Evolutionary conservation across 306 rosid species (phyloP), one percentile per base, ranked within the genome.

Genomic region (Delonix regia): DNA sequence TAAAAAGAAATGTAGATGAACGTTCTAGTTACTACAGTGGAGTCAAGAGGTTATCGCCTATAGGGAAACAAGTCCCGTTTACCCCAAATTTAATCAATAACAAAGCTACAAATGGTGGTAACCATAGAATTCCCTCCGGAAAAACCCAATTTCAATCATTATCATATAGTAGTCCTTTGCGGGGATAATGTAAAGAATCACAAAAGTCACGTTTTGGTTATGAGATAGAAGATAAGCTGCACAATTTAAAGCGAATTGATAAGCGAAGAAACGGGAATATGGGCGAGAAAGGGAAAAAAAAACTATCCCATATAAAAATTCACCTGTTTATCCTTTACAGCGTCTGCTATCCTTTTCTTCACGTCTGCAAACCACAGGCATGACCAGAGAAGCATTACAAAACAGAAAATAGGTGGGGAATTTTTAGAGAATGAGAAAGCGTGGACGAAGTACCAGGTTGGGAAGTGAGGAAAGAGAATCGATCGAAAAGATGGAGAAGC

Each of bases 311-410:
- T 1, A 34, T n/a, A 41, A 24, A 70, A 68, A 72, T 15, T 75
- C n/a, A 92, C 97, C 90, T 90, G 98, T 14, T 88, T 84, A 71
- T 92, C 96, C 55, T 71, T 76, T 34, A 90, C 90, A 44, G 92
- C 97, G 0, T 89, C 94, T 13, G 90, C 83, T 66, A 94, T 87
- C 85, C 94, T 89, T 73, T 84, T 86, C 97, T 90, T 92, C 75
- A 84, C 93, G 4, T 87, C 97, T 94, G 88, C 59, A 68, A 28
- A 66, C 21, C 12, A 64, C 38, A 53, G 8, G 2, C 14, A 56
- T 28, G 12, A 64, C 25, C 22, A 70, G 15, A 70, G 52, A 25
- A 28, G n/a, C 28, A 39, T 64, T 52, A 24, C 18, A 16, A 55
- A 9, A 13, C 7, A n/a, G 25, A 3, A 60, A 38, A 21, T n/a